Percentiles rank a stretch among this genome's conserved stretches.
These are phyloP conservation scores for Kewa caespitosa DNA, from an alignment of 179 eudicot genomes.

Conservation along the genomic window DNA sequence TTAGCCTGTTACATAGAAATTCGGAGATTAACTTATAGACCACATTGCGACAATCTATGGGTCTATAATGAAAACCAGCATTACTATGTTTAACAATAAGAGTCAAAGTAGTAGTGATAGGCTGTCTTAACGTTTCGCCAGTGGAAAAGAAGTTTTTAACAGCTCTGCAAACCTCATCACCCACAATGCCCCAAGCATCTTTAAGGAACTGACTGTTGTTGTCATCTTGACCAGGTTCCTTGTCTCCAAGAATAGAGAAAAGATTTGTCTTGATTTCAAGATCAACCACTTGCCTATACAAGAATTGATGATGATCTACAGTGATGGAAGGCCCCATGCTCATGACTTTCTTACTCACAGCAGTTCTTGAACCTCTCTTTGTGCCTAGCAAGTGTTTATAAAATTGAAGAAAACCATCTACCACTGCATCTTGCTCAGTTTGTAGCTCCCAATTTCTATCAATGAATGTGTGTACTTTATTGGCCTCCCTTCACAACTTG, in stretches of 20 bases:
- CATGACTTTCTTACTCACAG: no score
- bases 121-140: not conserved
- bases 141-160: not conserved
- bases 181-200: not conserved
- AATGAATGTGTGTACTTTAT: not conserved
- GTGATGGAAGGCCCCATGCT: no score
- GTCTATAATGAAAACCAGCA: not conserved
- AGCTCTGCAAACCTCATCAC: not conserved
- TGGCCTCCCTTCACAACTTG: not conserved
- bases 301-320: no score
- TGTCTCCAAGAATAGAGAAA: not conserved
- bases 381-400: no score
- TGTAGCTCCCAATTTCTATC: not conserved
- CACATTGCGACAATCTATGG: not conserved
- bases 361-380: no score
- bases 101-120: not conserved
- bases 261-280: no score
- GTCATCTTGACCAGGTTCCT: not conserved
- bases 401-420: no score
- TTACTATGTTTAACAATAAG: not conserved
- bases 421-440: no score
- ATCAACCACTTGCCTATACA: no score
- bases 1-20: not conserved
- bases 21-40: not conserved
- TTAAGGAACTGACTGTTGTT: not conserved